Percentiles rank a stretch among this genome's conserved stretches.
Conservation (phyloP, 129 eudicot genomes). For the Solidago caesia region DNA sequence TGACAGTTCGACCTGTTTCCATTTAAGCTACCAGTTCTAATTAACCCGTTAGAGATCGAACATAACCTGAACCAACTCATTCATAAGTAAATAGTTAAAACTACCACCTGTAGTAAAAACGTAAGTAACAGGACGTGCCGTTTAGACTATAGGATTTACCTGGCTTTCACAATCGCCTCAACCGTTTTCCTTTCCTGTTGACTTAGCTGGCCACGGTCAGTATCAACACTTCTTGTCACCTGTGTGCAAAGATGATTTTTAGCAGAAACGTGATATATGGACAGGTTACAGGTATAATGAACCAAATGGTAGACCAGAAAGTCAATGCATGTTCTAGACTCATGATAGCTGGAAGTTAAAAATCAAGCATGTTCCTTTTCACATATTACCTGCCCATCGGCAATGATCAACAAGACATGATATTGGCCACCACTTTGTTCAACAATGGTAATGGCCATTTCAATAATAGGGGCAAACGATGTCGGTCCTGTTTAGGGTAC, state of each 20-base stretch:
- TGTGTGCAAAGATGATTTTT: conserved; percentile 24
- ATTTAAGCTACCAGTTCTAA: background rate
- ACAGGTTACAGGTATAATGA: background rate
- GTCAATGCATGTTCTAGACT: too few species aligned
- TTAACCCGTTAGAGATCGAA: background rate
- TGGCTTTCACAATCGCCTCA: conserved; percentile 91
- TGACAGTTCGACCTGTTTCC: background rate
- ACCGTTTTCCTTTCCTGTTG: conserved; percentile 85
- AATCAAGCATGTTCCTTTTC: background rate
- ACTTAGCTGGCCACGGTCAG: conserved; percentile 70
- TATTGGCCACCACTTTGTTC: conserved; percentile 99
- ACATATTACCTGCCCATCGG: conserved; percentile 86
- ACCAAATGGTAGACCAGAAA: too few species aligned
- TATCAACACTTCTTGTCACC: conserved; percentile 98
- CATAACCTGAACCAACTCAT: background rate
- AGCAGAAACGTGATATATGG: background rate
- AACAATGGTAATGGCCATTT: conserved; percentile 90
- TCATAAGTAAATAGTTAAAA: background rate
- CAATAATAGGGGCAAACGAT: conserved; percentile 90
- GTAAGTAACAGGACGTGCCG: background rate
- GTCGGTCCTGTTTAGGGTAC: conserved; percentile 68
- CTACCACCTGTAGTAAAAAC: background rate
- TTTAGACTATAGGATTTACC: conserved; percentile 41
- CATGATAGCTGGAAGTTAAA: background rate
- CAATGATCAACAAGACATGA: conserved; percentile 90